phyloP scores from a whole-genome alignment of 306 rosid genomes.

The Sindora glabra region DNA sequence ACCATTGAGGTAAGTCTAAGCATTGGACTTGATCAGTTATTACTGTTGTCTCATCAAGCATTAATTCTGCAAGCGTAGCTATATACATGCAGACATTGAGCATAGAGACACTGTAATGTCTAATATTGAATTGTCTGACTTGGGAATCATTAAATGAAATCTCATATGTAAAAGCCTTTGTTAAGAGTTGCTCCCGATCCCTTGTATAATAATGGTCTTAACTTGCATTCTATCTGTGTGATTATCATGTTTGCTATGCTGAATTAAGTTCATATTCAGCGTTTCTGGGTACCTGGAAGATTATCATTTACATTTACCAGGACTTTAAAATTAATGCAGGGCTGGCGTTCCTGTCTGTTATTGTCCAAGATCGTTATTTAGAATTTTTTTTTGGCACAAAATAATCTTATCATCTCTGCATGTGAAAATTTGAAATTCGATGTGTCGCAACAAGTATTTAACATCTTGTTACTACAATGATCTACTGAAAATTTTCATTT shows the following conservation, averaged over 20 bases:
- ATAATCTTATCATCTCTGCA: no score
- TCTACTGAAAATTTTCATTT: no score
- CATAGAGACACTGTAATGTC: neutral
- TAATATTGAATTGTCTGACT: neutral
- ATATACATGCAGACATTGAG: neutral
- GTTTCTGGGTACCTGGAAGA: neutral
- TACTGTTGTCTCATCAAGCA: neutral
- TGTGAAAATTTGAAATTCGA: no score
- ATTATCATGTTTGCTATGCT: no score
- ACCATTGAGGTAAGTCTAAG: constrained; percentile 31
- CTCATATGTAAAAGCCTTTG: no score
- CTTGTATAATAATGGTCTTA: no score
- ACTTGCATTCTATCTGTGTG: no score
- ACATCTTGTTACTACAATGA: no score
- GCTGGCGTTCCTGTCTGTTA: neutral
- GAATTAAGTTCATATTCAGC: no score
- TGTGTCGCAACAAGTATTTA: no score
- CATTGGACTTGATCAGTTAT: neutral
- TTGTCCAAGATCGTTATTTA: neutral
- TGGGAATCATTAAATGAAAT: neutral
- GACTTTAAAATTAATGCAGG: neutral
- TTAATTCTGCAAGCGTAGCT: neutral
- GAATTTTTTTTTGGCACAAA: no score
- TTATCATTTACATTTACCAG: neutral
- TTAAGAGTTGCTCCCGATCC: no score